These are phyloP conservation scores for Coniochaeta sp. DNA, from an alignment of 2,329 filamentous ascomycete species.

Conservation along the genomic window DNA sequence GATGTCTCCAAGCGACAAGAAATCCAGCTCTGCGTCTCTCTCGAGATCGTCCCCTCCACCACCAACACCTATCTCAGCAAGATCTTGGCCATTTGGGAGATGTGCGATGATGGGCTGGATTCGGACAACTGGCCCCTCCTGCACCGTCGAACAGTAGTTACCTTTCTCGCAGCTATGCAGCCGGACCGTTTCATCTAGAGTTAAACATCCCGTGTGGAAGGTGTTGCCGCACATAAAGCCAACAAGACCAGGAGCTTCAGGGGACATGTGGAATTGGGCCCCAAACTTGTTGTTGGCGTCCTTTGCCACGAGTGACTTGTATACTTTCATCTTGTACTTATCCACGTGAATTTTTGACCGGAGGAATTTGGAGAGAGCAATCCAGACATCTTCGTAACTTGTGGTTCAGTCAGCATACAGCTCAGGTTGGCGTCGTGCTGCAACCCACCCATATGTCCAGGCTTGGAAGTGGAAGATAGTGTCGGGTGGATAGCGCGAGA, in stretches of 20 bases:
- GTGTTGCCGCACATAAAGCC: constrained; percentile 72
- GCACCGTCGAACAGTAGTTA: constrained; percentile 45
- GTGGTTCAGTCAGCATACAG: neutral
- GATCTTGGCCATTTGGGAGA: constrained; percentile 47
- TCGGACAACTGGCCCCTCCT: constrained; percentile 51
- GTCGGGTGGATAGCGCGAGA: constrained; percentile 59
- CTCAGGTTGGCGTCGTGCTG: neutral
- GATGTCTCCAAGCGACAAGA: constrained; percentile 28
- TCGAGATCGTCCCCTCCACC: constrained; percentile 72
- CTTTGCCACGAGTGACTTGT: constrained; percentile 50
- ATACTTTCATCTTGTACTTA: constrained; percentile 68
- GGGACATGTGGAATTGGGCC: constrained; percentile 33
- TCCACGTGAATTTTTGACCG: constrained; percentile 66
- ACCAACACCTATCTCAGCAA: constrained; percentile 69
- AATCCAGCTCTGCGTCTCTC: constrained; percentile 58
- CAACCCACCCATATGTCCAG: constrained; percentile 69
- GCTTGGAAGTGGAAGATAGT: constrained; percentile 79
- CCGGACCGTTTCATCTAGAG: constrained; percentile 49
- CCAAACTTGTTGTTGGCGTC: constrained; percentile 29
- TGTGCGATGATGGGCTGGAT: constrained; percentile 74
- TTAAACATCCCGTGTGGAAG: constrained; percentile 63
- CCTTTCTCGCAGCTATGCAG: constrained; percentile 84
- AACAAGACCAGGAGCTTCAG: constrained; percentile 59
- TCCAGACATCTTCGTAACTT: constrained; percentile 84
- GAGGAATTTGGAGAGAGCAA: constrained; percentile 66